Evolutionary conservation across 176 grass and related monocot species (phyloP), one percentile per base, ranked within the genome.

Genomic region (Hyparrhenia diplandra): DNA sequence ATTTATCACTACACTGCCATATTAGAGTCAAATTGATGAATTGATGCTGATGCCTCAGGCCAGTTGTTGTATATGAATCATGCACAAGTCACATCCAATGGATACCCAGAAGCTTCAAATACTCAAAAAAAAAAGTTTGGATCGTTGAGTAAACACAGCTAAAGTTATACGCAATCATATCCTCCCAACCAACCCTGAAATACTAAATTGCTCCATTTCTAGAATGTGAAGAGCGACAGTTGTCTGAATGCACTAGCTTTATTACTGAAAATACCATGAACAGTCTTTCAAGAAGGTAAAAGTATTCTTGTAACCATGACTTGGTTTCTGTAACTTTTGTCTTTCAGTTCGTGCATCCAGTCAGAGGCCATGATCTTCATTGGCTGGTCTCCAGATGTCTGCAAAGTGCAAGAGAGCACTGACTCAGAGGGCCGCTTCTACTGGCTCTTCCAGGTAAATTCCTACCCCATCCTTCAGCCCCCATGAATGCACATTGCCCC

Each of bases 401-500:
- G 3, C 66, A 64, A 57, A 21, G 34, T 30, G 55, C 71, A 76
- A 12, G 11, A 12, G 55, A 59, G 55, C 55, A 59, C 55, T 13
- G n/a, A 24, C 55, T 58, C 32, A 20, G 24, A 27, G 34, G 23
- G 71, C 43, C 31, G 4, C 69, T 74, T 64, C 37, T 47, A 14
- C 67, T 29, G 71, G 41, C 85, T 77, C 41, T 72, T 77, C 7
- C 43, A 70, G 75, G 82, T 69, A 85, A 85, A 35, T 43, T 76
- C 25, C 34, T 64, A 28, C 29, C 20, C 71, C 54, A 29, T 16
- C 77, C 77, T 85, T 85, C 87, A 59, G 34, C 55, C 43, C 35
- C 82, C 87, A 82, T 67, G 64, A 85, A 81, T 85, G 77, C 64
- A 77, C 64, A 71, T 71, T 72, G 55, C 77, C 76, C 36, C n/a